phyloP scores from a whole-genome alignment of 2,329 filamentous ascomycete genomes.

The Arthrobotrys sphaeroides region DNA sequence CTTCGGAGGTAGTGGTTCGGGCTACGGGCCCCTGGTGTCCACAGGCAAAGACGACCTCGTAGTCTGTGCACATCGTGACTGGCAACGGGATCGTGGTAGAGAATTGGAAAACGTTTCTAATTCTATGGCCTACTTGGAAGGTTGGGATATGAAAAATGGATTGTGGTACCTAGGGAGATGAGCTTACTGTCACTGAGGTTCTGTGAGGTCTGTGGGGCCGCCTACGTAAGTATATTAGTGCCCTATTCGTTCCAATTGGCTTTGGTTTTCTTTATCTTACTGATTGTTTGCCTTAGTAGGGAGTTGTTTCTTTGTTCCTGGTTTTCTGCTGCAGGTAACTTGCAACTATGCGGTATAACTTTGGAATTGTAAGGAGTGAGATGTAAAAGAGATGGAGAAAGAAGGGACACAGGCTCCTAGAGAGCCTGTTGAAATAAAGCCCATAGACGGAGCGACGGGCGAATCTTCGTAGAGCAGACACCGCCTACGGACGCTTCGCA shows the following conservation, averaged over 20 bases:
- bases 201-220: neutral
- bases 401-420: neutral
- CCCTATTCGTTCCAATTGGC: neutral
- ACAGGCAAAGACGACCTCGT: conserved; percentile 40
- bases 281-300: neutral
- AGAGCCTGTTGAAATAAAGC: neutral
- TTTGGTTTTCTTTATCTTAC: neutral
- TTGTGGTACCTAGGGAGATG: neutral
- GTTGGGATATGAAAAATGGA: neutral
- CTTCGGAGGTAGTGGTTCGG: neutral
- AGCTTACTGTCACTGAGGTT: neutral
- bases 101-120: too few relatives aligned
- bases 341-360: neutral
- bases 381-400: neutral
- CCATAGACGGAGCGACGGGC: neutral
- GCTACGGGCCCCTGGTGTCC: conserved; percentile 18
- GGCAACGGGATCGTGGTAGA: neutral
- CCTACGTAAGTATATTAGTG: neutral
- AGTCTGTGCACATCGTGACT: conserved; percentile 38
- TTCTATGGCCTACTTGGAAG: too few relatives aligned
- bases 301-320: neutral
- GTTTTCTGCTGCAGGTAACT: neutral
- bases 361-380: neutral
- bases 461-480: neutral
- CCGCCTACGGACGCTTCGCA: neutral